Evolutionary conservation across 179 eudicot species (phyloP).

Genomic region (Spergularia azorica): DNA sequence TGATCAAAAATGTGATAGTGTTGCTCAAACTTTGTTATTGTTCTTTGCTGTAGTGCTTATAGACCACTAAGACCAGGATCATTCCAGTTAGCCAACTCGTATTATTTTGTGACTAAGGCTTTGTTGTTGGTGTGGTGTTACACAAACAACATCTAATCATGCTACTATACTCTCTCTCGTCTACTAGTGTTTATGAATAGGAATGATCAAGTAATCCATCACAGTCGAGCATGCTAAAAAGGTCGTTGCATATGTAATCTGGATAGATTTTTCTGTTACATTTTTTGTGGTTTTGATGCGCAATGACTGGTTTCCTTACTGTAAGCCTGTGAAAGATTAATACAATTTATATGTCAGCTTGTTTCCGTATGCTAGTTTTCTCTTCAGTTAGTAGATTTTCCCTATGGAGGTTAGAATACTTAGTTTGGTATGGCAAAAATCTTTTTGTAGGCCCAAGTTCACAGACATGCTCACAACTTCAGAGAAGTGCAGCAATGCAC

Average conservation of each 20-base stretch:
- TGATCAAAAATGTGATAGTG: background rate
- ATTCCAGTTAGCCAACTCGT: background rate
- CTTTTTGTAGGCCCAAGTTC: slow-evolving; percentile 84
- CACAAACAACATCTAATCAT: background rate
- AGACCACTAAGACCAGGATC: background rate
- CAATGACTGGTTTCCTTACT: background rate
- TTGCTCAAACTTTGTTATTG: background rate
- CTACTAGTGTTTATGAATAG: background rate
- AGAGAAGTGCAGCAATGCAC: slow-evolving; percentile 99
- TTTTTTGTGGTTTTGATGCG: background rate
- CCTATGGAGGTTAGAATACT: slow-evolving; percentile 8
- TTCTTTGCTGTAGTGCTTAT: no score
- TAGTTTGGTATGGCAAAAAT: slow-evolving; percentile 10
- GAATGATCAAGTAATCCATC: background rate
- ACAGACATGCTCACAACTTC: slow-evolving; percentile 95
- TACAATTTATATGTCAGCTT: background rate
- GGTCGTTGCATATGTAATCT: background rate
- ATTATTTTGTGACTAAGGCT: background rate
- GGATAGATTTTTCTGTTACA: background rate
- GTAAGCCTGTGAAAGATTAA: background rate
- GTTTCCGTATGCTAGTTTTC: background rate
- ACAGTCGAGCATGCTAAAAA: background rate
- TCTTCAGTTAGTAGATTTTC: background rate
- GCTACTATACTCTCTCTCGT: background rate
- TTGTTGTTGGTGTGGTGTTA: background rate